Evolutionary conservation across 129 eudicot genomes (phyloP).

Genomic region (Flaveria trinervia): DNA sequence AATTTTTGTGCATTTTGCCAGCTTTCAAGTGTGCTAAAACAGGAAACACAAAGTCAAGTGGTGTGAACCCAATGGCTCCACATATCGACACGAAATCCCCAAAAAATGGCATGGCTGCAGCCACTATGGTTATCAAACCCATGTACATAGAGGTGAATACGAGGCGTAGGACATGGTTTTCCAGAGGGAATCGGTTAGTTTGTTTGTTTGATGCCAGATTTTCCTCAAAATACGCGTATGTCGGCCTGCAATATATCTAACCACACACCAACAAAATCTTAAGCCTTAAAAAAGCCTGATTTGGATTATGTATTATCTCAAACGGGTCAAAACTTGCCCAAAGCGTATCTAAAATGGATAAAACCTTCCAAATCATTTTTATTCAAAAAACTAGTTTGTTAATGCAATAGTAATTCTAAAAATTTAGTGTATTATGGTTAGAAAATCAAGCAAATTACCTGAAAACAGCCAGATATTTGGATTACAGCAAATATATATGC

Average conservation of each 20-base stretch:
- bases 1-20: conserved; percentile 35
- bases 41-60: conserved; percentile 64
- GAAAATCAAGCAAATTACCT: conserved; percentile 26
- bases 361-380: not conserved
- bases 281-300: not conserved
- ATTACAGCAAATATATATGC: conserved; percentile 59
- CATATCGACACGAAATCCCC: conserved; percentile 61
- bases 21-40: conserved; percentile 58
- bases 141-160: conserved; percentile 43
- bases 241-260: conserved; percentile 61
- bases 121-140: conserved; percentile 41
- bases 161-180: conserved; percentile 25
- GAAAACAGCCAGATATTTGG: conserved; percentile 61
- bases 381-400: not conserved
- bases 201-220: conserved; percentile 17
- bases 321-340: not conserved
- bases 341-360: not conserved
- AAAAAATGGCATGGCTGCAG: conserved; percentile 64
- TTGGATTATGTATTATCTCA: not conserved
- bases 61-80: conserved; percentile 66
- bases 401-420: not conserved
- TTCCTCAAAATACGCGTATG: conserved; percentile 51
- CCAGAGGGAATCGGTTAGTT: conserved; percentile 1
- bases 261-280: not conserved
- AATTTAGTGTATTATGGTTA: not conserved